phyloP scores from a whole-genome alignment of 306 rosid genomes.

The Malus sylvestris region DNA sequence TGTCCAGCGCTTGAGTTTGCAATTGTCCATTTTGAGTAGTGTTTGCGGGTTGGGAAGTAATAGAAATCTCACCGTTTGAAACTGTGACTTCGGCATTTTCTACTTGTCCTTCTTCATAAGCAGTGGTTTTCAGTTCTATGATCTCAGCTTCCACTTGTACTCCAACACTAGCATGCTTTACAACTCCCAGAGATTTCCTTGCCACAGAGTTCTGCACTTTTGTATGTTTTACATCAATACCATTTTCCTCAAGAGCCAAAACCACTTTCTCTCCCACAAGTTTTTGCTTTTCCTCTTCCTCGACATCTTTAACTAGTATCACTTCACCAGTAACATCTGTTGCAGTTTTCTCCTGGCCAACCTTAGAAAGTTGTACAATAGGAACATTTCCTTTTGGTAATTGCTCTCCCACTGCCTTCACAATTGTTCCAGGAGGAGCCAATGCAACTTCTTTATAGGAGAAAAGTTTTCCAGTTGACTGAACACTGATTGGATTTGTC shows the following conservation, averaged over 20 bases:
- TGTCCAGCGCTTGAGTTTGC: slow-evolving; percentile 24
- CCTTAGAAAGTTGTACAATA: slow-evolving; percentile 35
- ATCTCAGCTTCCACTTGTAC: slow-evolving; percentile 27
- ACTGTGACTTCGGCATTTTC: slow-evolving; percentile 28
- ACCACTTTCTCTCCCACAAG: slow-evolving; percentile 23
- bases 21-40: slow-evolving; percentile 19
- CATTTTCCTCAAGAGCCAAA: slow-evolving; percentile 19
- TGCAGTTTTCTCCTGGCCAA: slow-evolving; percentile 24
- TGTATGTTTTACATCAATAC: slow-evolving; percentile 14
- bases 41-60: slow-evolving; percentile 13
- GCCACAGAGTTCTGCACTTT: slow-evolving; percentile 19
- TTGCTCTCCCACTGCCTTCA: slow-evolving; percentile 80
- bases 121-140: slow-evolving; percentile 23
- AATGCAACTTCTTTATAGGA: slow-evolving; percentile 98
- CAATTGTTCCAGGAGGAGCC: slow-evolving; percentile 97
- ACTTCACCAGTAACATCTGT: slow-evolving; percentile 31
- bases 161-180: slow-evolving; percentile 21
- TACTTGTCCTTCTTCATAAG: slow-evolving; percentile 19
- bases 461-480: slow-evolving; percentile 72
- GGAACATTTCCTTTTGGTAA: slow-evolving; percentile 42
- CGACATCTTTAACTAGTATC: slow-evolving; percentile 24
- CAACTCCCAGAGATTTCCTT: slow-evolving; percentile 23
- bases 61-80: slow-evolving; percentile 31
- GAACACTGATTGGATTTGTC: slow-evolving; percentile 45
- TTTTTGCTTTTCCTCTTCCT: slow-evolving; percentile 27